Evolutionary conservation across 345 rosid genomes (phyloP).

Genomic region (Passiflora organensis): DNA sequence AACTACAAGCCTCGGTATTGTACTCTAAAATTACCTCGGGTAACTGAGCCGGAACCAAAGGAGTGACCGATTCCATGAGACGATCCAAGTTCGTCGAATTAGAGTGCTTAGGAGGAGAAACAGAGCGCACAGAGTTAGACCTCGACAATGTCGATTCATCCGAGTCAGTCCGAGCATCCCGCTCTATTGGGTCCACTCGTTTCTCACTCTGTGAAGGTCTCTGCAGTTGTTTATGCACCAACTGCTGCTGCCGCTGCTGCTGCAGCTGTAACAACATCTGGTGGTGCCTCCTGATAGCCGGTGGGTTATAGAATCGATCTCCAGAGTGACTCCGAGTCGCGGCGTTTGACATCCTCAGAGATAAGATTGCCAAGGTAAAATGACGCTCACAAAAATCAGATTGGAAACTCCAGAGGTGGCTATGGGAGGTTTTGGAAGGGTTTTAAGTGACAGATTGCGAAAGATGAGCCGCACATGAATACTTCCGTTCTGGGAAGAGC

Average conservation of each 20-base stretch:
- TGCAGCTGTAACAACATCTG: conserved; percentile 1
- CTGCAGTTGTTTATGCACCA: conserved; percentile 22
- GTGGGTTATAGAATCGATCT: conserved; percentile 38
- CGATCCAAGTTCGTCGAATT: conserved; percentile 49
- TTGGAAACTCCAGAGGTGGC: too few species aligned
- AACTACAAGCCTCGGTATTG: too few species aligned
- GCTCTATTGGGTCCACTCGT: conserved; percentile 16
- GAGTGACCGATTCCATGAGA: conserved; percentile 46
- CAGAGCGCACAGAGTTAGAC: conserved; percentile 27
- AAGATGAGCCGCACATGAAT: too few species aligned
- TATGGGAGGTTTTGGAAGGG: too few species aligned
- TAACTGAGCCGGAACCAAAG: conserved; percentile 36
- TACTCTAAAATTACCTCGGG: conserved; percentile 29
- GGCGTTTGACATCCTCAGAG: conserved; percentile 38
- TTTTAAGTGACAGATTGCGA: too few species aligned
- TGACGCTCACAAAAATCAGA: too few species aligned
- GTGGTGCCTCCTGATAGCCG: conserved; percentile 33
- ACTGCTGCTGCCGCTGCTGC: conserved; percentile 19
- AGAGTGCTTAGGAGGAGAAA: conserved; percentile 7
- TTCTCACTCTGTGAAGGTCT: conserved; percentile 11
- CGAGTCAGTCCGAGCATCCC: conserved; percentile 20
- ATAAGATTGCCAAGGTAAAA: too few species aligned
- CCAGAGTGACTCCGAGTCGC: conserved; percentile 30
- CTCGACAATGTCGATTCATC: conserved; percentile 37
- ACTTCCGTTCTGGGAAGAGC: too few species aligned